Base-by-base conservation (phyloP, 257 asterid genomes). In the Sherardia arvensis region DNA sequence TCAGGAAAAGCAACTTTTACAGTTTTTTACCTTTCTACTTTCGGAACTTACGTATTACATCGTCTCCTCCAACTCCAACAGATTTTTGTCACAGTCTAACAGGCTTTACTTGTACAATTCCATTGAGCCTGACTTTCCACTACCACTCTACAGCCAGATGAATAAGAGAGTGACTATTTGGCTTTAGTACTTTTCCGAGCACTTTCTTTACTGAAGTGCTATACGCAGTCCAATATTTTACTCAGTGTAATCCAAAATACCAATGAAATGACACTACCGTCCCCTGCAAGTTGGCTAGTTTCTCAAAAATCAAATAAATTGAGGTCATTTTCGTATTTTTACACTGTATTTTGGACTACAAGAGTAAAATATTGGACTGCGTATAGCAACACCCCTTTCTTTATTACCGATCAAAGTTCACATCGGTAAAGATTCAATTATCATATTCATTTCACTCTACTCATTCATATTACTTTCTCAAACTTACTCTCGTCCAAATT, bases 1-100 rank as follows among this genome's bases (percentile, higher is more conserved):
- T 66, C 57, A 38, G 64, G 70, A 56, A 56, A 66, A 55, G 55
- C 27, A 36, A 53, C 73, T 69, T n/a, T 69, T 69, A 38, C 68
- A 53, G 59, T 64, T 64, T 64, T 64, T 51, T 47, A 25, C 61
- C 65, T 40, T 7, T 30, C 47, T 67, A 53, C 71, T 62, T 62
- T 62, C 36, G n/a, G 56, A 45, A 58, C 45, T 36, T 26, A 53
- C 36, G 51, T 36, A 49, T 12, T 43, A 43, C 49, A 43, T 61
- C 47, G 48, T 27, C 63, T 23, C 28, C 68, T 61, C 63, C 68
- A 53, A 51, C 73, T 69, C 63, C 68, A 53, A 69, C 68, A 34
- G 57, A 51, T 30, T 36, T 53, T n/a, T 53, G 20, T 28, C 30
- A 26, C 29, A 62, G 49, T 15, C 45, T 54, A 27, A n/a, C 36